These are phyloP conservation scores for Ilyonectria mors-panacis DNA, from an alignment of 2,329 filamentous ascomycete species.

Conservation along the genomic window DNA sequence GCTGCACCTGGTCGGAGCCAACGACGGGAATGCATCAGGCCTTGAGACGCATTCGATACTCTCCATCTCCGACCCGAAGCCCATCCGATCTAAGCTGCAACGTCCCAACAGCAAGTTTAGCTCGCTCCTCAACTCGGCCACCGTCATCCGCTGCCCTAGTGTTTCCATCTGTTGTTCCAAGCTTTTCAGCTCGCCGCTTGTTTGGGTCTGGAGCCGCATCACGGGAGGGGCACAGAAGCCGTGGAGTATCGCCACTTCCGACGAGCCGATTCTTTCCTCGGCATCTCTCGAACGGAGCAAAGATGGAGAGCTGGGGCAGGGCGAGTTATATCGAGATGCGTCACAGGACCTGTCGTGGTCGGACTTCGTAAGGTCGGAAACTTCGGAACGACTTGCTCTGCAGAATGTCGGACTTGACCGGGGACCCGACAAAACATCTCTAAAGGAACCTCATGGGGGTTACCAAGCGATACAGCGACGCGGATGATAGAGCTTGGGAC, in stretches of 20 bases:
- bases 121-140: conserved; percentile 24
- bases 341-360: neutral
- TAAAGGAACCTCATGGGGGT: conserved; percentile 43
- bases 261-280: conserved; percentile 8
- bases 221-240: conserved; percentile 16
- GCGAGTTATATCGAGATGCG: conserved; percentile 5
- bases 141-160: conserved; percentile 34
- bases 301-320: conserved; percentile 39
- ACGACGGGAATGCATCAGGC: conserved; percentile 51
- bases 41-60: conserved; percentile 37
- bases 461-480: conserved; percentile 38
- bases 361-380: neutral
- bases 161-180: conserved; percentile 24
- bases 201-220: conserved; percentile 26
- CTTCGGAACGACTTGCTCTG: conserved; percentile 1
- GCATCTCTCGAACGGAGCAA: conserved; percentile 35
- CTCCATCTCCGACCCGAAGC: conserved; percentile 36
- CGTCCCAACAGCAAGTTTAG: conserved; percentile 18
- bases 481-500: conserved; percentile 48
- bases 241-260: conserved; percentile 19
- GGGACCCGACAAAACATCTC: conserved; percentile 30
- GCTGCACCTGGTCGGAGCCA: conserved; percentile 38
- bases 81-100: conserved; percentile 26
- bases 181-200: conserved; percentile 13
- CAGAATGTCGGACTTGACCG: conserved; percentile 14